Conservation (phyloP, 2,329 filamentous ascomycete genomes). For the Periconia macrospinosa region DNA sequence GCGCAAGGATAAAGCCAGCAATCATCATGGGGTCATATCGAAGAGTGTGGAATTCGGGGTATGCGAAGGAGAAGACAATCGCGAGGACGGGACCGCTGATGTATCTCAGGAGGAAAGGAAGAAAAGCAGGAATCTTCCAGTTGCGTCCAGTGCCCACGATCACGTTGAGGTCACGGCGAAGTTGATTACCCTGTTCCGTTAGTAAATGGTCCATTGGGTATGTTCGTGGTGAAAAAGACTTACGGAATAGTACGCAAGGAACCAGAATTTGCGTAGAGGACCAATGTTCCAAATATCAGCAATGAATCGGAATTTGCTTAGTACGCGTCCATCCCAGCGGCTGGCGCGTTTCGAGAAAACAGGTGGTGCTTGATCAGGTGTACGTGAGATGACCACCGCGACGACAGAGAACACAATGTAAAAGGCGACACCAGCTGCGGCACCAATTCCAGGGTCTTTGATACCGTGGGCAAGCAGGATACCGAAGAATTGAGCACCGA, state of each 20-base stretch:
- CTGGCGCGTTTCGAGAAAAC: conserved; percentile 48
- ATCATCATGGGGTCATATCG: conserved; percentile 41
- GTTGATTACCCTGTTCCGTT: conserved; percentile 54
- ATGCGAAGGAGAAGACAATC: conserved; percentile 40
- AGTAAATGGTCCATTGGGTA: not conserved
- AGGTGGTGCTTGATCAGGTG: conserved; percentile 46
- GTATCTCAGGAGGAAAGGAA: conserved; percentile 49
- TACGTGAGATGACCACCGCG: conserved; percentile 47
- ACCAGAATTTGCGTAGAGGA: conserved; percentile 53
- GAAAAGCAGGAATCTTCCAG: conserved; percentile 58
- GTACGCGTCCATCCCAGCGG: not conserved
- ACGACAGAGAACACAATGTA: conserved; percentile 48
- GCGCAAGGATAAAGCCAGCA: conserved; percentile 33
- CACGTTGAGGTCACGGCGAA: conserved; percentile 58
- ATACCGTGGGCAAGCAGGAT: conserved; percentile 54
- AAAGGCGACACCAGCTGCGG: conserved; percentile 57
- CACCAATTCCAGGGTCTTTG: conserved; percentile 47
- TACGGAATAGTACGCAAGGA: conserved; percentile 61
- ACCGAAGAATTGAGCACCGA: conserved; percentile 57
- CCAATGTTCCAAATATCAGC: not conserved
- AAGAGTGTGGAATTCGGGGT: conserved; percentile 34
- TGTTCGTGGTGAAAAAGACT: conserved; percentile 17
- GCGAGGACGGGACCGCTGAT: conserved; percentile 35
- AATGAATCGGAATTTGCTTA: not conserved
- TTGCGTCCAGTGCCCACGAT: conserved; percentile 58